phyloP scores from a whole-genome alignment of 2,329 filamentous ascomycete genomes.

The Bretziella fagacearum region DNA sequence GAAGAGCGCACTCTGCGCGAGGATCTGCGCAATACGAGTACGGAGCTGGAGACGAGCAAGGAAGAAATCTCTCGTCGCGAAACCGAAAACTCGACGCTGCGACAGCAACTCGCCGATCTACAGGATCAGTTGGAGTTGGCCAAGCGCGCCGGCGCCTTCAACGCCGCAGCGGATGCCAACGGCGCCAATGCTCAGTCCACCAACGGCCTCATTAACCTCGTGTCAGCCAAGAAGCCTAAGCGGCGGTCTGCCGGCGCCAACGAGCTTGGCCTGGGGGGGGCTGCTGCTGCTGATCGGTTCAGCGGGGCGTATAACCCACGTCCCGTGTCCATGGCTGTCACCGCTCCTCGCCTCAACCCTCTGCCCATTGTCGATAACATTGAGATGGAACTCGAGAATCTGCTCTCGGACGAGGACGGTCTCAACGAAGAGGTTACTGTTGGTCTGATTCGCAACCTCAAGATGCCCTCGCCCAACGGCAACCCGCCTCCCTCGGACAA shows the following conservation, averaged over 20 bases:
- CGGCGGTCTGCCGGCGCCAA: constrained; percentile 71
- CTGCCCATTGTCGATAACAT: constrained; percentile 66
- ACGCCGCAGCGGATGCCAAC: constrained; percentile 43
- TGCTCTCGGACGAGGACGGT: constrained; percentile 87
- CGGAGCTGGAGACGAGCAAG: constrained; percentile 66
- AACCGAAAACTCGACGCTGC: constrained; percentile 67
- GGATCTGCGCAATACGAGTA: constrained; percentile 58
- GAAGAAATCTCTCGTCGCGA: constrained; percentile 61
- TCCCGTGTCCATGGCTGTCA: constrained; percentile 88
- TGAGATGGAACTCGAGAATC: constrained; percentile 82
- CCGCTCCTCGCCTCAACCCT: constrained; percentile 29
- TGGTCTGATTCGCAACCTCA: constrained; percentile 88
- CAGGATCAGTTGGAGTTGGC: constrained; percentile 85
- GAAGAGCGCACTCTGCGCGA: constrained; percentile 79
- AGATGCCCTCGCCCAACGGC: constrained; percentile 78
- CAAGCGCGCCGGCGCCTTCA: constrained; percentile 51
- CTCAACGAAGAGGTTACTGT: constrained; percentile 95
- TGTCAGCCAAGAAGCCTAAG: constrained; percentile 94
- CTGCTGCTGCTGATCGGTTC: constrained; percentile 53
- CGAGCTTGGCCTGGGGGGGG: constrained; percentile 66
- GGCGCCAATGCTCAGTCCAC: constrained; percentile 30
- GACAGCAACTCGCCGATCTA: constrained; percentile 75
- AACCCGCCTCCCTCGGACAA: constrained; percentile 90
- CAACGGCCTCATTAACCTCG: constrained; percentile 83
- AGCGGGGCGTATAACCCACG: constrained; percentile 85